A percentile compares a stretch with the other conserved stretches of the same genome.
These are phyloP conservation scores for Stachybotrys elegans DNA, from an alignment of 2,329 filamentous ascomycete species.

Conservation along the genomic window DNA sequence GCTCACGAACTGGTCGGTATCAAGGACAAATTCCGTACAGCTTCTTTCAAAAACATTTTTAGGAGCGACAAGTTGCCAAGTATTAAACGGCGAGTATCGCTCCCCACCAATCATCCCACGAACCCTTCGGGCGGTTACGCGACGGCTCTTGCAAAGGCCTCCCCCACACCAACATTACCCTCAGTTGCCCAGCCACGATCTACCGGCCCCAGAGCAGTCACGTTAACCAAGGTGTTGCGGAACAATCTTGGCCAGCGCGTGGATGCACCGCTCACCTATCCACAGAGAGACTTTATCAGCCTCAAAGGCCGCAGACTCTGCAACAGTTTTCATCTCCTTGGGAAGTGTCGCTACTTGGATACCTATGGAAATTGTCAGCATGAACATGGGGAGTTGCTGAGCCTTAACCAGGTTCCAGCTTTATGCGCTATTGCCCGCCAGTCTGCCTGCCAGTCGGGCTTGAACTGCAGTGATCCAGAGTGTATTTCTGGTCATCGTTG, in stretches of 20 bases:
- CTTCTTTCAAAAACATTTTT: slow-evolving; percentile 18
- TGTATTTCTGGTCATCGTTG: slow-evolving; percentile 18
- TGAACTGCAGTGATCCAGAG: slow-evolving; percentile 17
- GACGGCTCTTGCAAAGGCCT: slow-evolving; percentile 8
- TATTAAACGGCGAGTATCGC: slow-evolving; percentile 13
- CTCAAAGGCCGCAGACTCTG: slow-evolving; percentile 25
- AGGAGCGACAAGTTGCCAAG: slow-evolving; percentile 17
- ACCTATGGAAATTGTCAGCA: slow-evolving; percentile 16
- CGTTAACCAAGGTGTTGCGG: slow-evolving; percentile 8
- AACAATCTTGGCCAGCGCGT: slow-evolving; percentile 22
- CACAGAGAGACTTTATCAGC: slow-evolving; percentile 11
- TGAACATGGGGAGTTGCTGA: slow-evolving; percentile 18
- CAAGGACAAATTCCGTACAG: slow-evolving; percentile 18
- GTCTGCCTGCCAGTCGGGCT: slow-evolving; percentile 18
- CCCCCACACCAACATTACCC: background rate
- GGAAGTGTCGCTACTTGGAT: slow-evolving; percentile 10
- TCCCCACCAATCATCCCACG: slow-evolving; percentile 11
- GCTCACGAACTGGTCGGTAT: slow-evolving; percentile 27
- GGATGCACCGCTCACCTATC: slow-evolving; percentile 17
- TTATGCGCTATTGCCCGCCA: slow-evolving; percentile 24
- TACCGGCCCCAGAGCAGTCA: background rate
- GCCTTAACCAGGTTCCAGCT: slow-evolving; percentile 14
- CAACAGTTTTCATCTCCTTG: slow-evolving; percentile 26
- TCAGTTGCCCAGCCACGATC: background rate
- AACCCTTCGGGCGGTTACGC: slow-evolving; percentile 13